Evolutionary conservation across 2,329 filamentous ascomycete species (phyloP).

Genomic region (Aspergillus jensenii): DNA sequence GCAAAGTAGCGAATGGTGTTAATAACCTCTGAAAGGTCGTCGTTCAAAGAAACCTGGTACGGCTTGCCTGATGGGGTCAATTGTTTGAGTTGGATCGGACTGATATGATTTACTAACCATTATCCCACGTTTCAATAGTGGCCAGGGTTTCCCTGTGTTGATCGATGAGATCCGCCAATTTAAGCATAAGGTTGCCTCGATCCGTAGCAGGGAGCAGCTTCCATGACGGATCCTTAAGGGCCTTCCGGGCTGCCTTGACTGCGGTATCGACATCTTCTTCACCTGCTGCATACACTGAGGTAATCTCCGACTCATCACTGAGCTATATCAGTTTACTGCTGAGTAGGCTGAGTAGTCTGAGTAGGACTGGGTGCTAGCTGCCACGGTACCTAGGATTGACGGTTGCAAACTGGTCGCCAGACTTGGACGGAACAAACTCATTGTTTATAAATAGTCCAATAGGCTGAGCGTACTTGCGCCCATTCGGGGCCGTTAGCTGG

Average conservation of each 20-base stretch:
- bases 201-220: slow-evolving; percentile 50
- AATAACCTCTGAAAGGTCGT: slow-evolving; percentile 68
- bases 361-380: too few relatives aligned
- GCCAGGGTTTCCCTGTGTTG: slow-evolving; percentile 63
- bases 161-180: slow-evolving; percentile 68
- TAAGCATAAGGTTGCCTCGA: slow-evolving; percentile 66
- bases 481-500: slow-evolving; percentile 74
- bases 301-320: slow-evolving; percentile 67
- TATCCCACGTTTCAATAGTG: slow-evolving; percentile 75
- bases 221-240: slow-evolving; percentile 36
- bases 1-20: slow-evolving; percentile 81
- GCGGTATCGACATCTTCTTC: slow-evolving; percentile 35
- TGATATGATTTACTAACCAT: slow-evolving; percentile 49
- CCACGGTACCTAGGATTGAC: slow-evolving; percentile 62
- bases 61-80: slow-evolving; percentile 38
- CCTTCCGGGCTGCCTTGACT: slow-evolving; percentile 35
- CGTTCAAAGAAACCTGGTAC: slow-evolving; percentile 53
- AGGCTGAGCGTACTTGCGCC: slow-evolving; percentile 69
- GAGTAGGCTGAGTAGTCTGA: neutral
- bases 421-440: slow-evolving; percentile 69
- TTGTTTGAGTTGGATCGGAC: neutral
- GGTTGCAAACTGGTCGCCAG: slow-evolving; percentile 62
- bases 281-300: slow-evolving; percentile 63
- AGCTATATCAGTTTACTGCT: slow-evolving; percentile 15
- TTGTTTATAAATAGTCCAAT: slow-evolving; percentile 83